A percentile compares a stretch with the other conserved stretches of the same genome.
Evolutionary conservation across 2,329 filamentous ascomycete species (phyloP).

Genomic region (Exophiala aquamarina): DNA sequence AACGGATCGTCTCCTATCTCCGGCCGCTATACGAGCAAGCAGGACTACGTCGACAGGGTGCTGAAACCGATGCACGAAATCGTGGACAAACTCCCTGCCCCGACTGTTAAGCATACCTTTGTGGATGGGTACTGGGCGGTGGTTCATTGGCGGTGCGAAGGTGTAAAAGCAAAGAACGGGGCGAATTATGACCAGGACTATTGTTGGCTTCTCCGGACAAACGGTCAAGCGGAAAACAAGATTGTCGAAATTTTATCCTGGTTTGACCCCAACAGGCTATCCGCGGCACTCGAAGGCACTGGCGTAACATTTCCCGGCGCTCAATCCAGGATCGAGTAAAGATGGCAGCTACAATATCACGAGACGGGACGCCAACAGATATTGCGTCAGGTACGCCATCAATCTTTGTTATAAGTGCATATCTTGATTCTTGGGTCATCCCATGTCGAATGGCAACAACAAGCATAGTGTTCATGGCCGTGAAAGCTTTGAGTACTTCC

Average conservation of each 20-base stretch:
- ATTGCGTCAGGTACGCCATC: no score
- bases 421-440: no score
- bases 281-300: not conserved
- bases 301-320: slow-evolving; percentile 1
- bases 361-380: no score
- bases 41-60: slow-evolving; percentile 16
- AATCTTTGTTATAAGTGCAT: no score
- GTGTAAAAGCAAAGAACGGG: not conserved
- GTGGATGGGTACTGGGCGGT: slow-evolving; percentile 16
- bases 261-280: slow-evolving; percentile 1
- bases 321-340: slow-evolving; percentile 1
- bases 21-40: slow-evolving; percentile 13
- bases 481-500: no score
- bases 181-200: not conserved
- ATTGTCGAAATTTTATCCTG: slow-evolving; percentile 3
- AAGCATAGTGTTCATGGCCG: no score
- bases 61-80: slow-evolving; percentile 17
- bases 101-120: slow-evolving; percentile 19
- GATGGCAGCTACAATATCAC: no score
- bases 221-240: slow-evolving; percentile 1
- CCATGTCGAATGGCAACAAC: no score
- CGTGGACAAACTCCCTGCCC: slow-evolving; percentile 13
- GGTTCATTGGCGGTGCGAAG: slow-evolving; percentile 13
- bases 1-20: slow-evolving; percentile 14
- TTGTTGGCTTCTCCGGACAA: no score